phyloP scores from a whole-genome alignment of 331 rosid species.

The Dryas integrifolia region DNA sequence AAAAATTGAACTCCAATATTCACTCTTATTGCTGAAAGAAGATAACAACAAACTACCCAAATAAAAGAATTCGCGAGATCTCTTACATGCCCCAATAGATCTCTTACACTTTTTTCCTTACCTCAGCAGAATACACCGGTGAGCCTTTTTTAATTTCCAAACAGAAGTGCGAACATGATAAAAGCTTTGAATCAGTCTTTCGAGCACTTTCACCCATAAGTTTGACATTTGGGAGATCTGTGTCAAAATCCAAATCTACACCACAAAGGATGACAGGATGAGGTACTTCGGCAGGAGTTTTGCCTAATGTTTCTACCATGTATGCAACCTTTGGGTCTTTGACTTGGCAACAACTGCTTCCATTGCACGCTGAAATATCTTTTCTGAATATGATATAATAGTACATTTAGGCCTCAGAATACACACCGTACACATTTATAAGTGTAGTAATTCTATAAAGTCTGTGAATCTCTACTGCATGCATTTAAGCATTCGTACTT shows the following conservation, averaged over 20 bases:
- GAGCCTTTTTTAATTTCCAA: conserved; percentile 32
- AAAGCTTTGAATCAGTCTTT: conserved; percentile 36
- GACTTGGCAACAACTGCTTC: conserved; percentile 66
- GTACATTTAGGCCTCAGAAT: neutral
- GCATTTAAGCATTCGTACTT: too few relatives aligned
- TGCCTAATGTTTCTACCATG: conserved; percentile 43
- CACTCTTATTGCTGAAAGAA: neutral
- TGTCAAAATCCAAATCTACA: conserved; percentile 51
- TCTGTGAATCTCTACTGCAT: neutral
- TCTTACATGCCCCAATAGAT: neutral
- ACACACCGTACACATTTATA: neutral
- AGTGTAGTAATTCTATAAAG: neutral
- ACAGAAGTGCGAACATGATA: conserved; percentile 59
- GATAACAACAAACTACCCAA: conserved; percentile 6
- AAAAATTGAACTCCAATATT: conserved; percentile 23
- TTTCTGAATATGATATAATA: conserved; percentile 55
- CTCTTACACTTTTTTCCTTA: conserved; percentile 31
- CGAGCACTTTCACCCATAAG: conserved; percentile 34
- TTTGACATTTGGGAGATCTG: conserved; percentile 44
- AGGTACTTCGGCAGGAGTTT: conserved; percentile 47
- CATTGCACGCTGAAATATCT: conserved; percentile 42
- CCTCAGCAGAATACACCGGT: conserved; percentile 51
- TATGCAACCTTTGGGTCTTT: conserved; percentile 55
- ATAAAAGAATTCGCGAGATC: neutral
- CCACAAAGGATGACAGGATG: conserved; percentile 61